Conservation (phyloP, 371 early-diverging fungal species). For the Furculomyces boomerangus region DNA sequence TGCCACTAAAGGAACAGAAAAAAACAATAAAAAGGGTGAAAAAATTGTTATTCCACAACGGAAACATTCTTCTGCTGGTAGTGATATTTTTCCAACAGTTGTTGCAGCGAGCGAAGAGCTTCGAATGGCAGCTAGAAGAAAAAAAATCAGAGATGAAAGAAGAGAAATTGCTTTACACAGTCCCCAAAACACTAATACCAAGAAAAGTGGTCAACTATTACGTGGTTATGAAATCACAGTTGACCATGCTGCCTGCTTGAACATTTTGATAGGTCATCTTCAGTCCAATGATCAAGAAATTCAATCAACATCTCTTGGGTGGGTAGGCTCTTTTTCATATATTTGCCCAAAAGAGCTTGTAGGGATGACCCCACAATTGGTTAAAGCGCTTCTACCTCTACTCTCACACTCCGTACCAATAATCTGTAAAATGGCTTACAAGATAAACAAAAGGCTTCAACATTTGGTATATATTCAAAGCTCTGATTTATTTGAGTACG, state of each 20-base stretch:
- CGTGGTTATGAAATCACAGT: constrained; percentile 36
- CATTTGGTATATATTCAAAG: constrained; percentile 27
- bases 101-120: constrained; percentile 10
- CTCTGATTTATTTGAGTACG: constrained; percentile 11
- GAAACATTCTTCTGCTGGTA: constrained; percentile 5
- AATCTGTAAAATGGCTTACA: constrained; percentile 48
- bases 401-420: constrained; percentile 42
- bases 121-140: constrained; percentile 21
- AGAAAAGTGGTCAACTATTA: not conserved
- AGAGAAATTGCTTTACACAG: not conserved
- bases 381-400: constrained; percentile 58
- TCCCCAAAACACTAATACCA: too few relatives aligned
- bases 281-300: constrained; percentile 66
- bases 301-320: constrained; percentile 64
- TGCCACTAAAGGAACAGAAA: not conserved
- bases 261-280: constrained; percentile 63
- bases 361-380: constrained; percentile 48
- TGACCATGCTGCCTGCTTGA: constrained; percentile 58
- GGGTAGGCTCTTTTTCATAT: constrained; percentile 70
- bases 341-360: constrained; percentile 60
- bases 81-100: constrained; percentile 5
- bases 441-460: constrained; percentile 52
- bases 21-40: constrained; percentile 2
- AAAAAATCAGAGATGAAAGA: constrained; percentile 12
- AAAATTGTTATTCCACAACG: not conserved